Evolutionary conservation across 306 rosid genomes (phyloP).

Genomic region (Acacia confusa): DNA sequence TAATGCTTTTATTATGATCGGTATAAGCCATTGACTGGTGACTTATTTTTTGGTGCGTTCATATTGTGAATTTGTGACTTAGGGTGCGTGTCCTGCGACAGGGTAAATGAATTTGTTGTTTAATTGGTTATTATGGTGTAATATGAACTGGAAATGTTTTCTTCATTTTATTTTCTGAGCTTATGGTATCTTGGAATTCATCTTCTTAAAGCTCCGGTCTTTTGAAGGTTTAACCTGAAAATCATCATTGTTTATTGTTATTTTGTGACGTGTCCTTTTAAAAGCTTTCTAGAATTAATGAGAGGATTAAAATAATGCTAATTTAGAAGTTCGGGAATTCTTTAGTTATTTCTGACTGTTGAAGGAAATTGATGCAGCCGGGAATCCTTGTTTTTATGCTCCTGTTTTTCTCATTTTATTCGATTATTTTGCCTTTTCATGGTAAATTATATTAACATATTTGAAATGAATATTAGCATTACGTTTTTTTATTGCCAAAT

Average conservation of each 20-base stretch:
- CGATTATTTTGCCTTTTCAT: neutral
- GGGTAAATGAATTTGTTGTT: neutral
- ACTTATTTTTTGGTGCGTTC: neutral
- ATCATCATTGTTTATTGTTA: neutral
- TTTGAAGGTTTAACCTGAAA: neutral
- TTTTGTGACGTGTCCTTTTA: neutral
- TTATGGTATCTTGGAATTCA: neutral
- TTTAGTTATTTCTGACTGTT: neutral
- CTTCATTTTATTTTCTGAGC: neutral
- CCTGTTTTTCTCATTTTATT: neutral
- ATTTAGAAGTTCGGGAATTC: neutral
- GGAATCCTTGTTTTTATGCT: neutral
- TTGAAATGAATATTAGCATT: neutral
- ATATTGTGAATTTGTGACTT: neutral
- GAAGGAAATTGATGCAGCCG: neutral
- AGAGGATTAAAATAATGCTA: neutral
- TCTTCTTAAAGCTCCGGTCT: neutral
- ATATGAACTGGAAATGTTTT: neutral
- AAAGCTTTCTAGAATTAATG: neutral
- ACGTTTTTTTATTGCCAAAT: neutral
- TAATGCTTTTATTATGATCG: neutral
- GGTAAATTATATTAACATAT: neutral
- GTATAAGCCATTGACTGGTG: neutral
- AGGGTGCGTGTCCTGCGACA: neutral
- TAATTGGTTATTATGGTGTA: neutral